A percentile compares a stretch with the other conserved stretches of the same genome.
phyloP scores from a whole-genome alignment of 805 yeast genomes.

The Isabelozyma heimii region DNA sequence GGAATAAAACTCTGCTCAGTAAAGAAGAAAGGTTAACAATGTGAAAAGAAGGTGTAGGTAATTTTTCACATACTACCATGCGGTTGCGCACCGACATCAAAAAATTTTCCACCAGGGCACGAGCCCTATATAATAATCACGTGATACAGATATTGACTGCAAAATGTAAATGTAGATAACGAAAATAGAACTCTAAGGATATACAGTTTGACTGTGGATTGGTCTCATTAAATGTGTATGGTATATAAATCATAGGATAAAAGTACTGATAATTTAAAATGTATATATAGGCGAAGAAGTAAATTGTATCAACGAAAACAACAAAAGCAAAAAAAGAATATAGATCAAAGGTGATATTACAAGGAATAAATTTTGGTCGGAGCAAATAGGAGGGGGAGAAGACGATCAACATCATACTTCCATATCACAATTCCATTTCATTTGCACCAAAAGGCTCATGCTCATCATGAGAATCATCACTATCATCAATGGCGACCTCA shows the following conservation, averaged over 20 bases:
- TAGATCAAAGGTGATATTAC: not conserved
- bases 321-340: not conserved
- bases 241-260: not conserved
- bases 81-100: not conserved
- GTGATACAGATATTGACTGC: not conserved
- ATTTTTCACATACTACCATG: conserved; percentile 4
- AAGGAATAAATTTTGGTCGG: not conserved
- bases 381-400: not conserved
- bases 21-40: conserved; percentile 8
- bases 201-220: not conserved
- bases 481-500: conserved; percentile 37
- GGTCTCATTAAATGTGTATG: not conserved
- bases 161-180: no score
- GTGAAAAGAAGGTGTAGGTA: conserved; percentile 3
- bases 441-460: conserved; percentile 45
- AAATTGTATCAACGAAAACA: not conserved
- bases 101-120: conserved; percentile 8
- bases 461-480: conserved; percentile 31
- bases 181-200: not conserved
- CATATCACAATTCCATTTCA: conserved; percentile 38
- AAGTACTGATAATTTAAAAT: not conserved
- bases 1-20: conserved; percentile 53
- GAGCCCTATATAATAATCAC: conserved; percentile 9
- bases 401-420: not conserved
- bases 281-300: not conserved